Evolutionary conservation across 2,329 filamentous ascomycete genomes (phyloP).

Genomic region (Ascochyta pisi): DNA sequence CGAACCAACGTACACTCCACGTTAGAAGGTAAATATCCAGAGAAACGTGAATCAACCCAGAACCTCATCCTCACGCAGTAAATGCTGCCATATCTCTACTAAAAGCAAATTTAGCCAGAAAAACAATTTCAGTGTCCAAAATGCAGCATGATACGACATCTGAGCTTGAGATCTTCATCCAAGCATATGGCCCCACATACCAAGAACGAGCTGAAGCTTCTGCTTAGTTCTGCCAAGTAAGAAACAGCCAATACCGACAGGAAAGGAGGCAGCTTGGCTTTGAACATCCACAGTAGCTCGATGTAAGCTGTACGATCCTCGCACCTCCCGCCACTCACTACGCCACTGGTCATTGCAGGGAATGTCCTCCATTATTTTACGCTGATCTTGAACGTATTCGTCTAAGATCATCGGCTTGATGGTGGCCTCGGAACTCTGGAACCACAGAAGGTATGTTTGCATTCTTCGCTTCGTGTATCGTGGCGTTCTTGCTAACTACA

Average conservation of each 20-base stretch:
- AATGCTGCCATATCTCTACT: neutral
- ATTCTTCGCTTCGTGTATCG: neutral
- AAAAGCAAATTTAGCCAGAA: too few relatives aligned
- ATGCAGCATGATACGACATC: neutral
- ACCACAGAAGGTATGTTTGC: neutral
- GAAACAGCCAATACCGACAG: neutral
- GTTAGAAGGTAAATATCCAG: too few relatives aligned
- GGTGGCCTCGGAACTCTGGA: too few relatives aligned
- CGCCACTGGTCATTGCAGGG: neutral
- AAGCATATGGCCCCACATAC: neutral
- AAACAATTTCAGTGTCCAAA: too few relatives aligned
- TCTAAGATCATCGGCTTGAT: neutral
- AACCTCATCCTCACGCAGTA: neutral
- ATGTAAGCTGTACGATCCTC: neutral
- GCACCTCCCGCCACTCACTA: neutral
- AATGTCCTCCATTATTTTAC: neutral
- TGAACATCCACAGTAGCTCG: neutral
- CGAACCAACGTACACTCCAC: neutral
- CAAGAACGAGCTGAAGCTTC: neutral
- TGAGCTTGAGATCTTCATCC: neutral
- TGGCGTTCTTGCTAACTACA: neutral
- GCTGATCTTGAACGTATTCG: neutral
- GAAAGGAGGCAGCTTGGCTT: neutral
- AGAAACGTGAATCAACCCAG: neutral
- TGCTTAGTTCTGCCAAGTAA: neutral